Evolutionary conservation across 768 basidiomycete genomes (phyloP), one percentile per base, ranked within the genome.

Genomic region (Mycena filopes): DNA sequence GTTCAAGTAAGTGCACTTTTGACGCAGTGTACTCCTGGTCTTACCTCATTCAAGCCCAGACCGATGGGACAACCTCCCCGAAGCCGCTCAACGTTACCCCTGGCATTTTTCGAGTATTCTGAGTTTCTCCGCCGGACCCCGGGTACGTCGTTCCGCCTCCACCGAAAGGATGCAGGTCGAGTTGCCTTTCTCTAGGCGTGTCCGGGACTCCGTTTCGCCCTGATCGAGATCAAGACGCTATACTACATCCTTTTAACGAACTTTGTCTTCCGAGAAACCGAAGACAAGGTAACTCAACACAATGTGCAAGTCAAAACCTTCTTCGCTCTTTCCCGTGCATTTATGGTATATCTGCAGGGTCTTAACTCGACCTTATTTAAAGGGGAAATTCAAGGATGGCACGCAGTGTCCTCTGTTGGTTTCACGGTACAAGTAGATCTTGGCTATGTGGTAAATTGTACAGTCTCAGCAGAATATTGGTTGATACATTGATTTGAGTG

Each of bases 161-260:
- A n/a, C n/a, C n/a, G n/a, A 59, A 46, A n/a, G 40, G 9, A 41
- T 47, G 57, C 33, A 65, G 56, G n/a, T 26, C 51, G 23, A 33
- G 54, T 55, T 64, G 16, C 21, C 28, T 41, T 60, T 36, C 36
- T 36, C 36, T 56, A 95, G 93, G 90, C 92, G 1, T 95, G 94
- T 72, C 91, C 94, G 51, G 93, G 93, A 3, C 82, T 91, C 79
- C 87, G 89, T 25, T 93, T 95, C 75, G 92, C 93, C 7, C 78
- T 94, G 73, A 91, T 94, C 57, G 93, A 95, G 79, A 89, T 93
- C 68, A 95, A 95, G 78, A 83, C 86, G 0, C 89, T 95, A 73
- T 71, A 93, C 11, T 93, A 87, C 70, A 83, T 88, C 53, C 81
- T 95, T 23, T 68, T 95, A 45, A 88, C 87, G 15, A 83, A 86